Base-by-base conservation (phyloP, 2,329 filamentous ascomycete genomes). In the Apiospora aurea region DNA sequence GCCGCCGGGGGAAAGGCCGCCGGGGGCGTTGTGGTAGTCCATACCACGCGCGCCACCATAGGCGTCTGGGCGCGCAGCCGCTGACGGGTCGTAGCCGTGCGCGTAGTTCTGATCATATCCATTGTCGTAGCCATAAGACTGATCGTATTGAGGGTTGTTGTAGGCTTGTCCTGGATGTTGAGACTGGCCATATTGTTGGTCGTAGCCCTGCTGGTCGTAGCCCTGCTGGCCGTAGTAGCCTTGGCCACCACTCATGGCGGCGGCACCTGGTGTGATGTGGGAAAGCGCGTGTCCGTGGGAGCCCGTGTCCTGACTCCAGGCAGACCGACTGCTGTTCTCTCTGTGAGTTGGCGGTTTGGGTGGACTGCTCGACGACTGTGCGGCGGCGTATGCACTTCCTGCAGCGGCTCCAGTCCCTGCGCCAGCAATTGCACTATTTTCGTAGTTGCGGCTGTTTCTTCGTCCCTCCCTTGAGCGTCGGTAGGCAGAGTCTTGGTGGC, bases 211-310 rank as follows among this genome's bases (percentile, higher is more conserved):
- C 2, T 75, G 73, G 57, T 77, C 75, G 26, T 74, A 72, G 11
- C 71, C 70, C 66, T 74, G 69, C 11, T 69, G 47, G 29, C 53
- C 72, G 64, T 75, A 38, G 34, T 83, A 77, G 87, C 85, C 80
- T 90, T 85, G 67, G 91, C 90, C 71, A 92, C 91, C 92, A 80
- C 46, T n/a, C 34, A 38, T 38, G 34, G 34, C 34, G 46, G 3
- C 29, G 87, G 85, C 21, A 92, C 89, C 51, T 84, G 81, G 69
- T 89, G 90, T 92, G 71, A 85, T 82, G 41, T 24, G 46, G 41
- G 68, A 57, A 21, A 44, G 67, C 67, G 46, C 13, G 29, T 51
- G 24, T 13, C 41, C 24, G 61, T 44, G 5, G 1, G 43, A 10
- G 34, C 13, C 8, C 7, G 29, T n/a, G 5, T 18, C 68, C n/a